Conservation (phyloP, 768 basidiomycete genomes). For the Lactarius trivialis region DNA sequence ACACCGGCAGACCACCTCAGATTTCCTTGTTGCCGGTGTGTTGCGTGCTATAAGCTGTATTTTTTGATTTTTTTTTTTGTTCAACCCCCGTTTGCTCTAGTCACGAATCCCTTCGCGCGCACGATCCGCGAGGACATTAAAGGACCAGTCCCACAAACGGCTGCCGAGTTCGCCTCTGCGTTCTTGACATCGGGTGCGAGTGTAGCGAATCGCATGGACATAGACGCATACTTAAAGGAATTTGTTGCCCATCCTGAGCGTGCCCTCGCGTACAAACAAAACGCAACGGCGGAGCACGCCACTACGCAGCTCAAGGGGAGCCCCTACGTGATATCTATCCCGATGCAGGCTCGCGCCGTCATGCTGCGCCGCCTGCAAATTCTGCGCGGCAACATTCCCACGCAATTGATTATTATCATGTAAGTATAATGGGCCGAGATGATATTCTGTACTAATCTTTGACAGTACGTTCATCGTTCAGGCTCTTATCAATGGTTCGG, state of each 20-base stretch:
- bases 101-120: slow-evolving; percentile 57
- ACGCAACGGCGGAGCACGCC: slow-evolving; percentile 47
- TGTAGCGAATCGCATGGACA: slow-evolving; percentile 40
- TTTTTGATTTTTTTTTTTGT: too few relatives aligned
- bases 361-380: slow-evolving; percentile 34
- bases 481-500: slow-evolving; percentile 50
- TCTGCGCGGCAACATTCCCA: slow-evolving; percentile 28
- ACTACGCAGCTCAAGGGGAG: slow-evolving; percentile 38
- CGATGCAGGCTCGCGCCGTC: slow-evolving; percentile 35
- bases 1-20: slow-evolving; percentile 78
- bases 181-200: slow-evolving; percentile 35
- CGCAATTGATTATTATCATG: slow-evolving; percentile 28
- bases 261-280: slow-evolving; percentile 39
- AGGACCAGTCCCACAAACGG: slow-evolving; percentile 42
- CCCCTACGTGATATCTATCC: slow-evolving; percentile 31
- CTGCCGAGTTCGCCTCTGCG: slow-evolving; percentile 46
- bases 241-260: slow-evolving; percentile 42
- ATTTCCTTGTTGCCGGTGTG: slow-evolving; percentile 53
- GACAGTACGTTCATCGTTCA: slow-evolving; percentile 50
- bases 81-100: slow-evolving; percentile 27
- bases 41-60: too few relatives aligned
- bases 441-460: background rate
- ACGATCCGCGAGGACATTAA: slow-evolving; percentile 40
- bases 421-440: slow-evolving; percentile 1
- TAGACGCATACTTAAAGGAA: slow-evolving; percentile 38